phyloP scores from a whole-genome alignment of 1,284 basidiomycete species.

The Leucoagaricus sp. region DNA sequence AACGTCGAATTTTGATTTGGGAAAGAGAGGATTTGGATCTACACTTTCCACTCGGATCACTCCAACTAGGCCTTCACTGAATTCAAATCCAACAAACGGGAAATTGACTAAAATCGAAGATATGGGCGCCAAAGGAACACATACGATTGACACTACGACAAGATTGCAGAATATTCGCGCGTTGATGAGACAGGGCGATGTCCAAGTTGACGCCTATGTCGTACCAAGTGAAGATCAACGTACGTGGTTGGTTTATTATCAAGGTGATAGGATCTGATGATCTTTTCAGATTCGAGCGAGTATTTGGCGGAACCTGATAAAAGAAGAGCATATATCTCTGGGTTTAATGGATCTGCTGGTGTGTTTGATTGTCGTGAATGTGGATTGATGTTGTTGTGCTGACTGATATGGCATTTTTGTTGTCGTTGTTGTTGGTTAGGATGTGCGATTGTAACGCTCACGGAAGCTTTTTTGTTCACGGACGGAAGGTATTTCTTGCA shows the following conservation, averaged over 20 bases:
- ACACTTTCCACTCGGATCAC: not conserved
- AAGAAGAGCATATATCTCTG: slow-evolving; percentile 85
- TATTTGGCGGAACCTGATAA: slow-evolving; percentile 86
- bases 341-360: slow-evolving; percentile 94
- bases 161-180: slow-evolving; percentile 62
- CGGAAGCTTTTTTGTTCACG: slow-evolving; percentile 81
- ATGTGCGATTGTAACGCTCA: slow-evolving; percentile 77
- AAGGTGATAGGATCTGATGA: not conserved
- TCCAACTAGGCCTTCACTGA: not conserved
- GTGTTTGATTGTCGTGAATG: slow-evolving; percentile 17
- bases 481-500: slow-evolving; percentile 96
- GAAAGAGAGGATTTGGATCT: not conserved
- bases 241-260: slow-evolving; percentile 38
- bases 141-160: slow-evolving; percentile 62
- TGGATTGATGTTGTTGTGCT: not conserved
- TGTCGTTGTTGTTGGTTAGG: too few relatives aligned
- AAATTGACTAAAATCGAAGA: not conserved
- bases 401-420: not conserved
- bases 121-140: slow-evolving; percentile 43
- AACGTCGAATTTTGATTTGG: not conserved
- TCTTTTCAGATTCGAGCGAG: slow-evolving; percentile 78
- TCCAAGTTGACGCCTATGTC: slow-evolving; percentile 69
- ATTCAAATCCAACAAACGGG: not conserved
- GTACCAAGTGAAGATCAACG: slow-evolving; percentile 90
- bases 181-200: slow-evolving; percentile 62